Base-by-base conservation (phyloP, 495 filamentous ascomycete species). In the Talaromyces borbonicus region DNA sequence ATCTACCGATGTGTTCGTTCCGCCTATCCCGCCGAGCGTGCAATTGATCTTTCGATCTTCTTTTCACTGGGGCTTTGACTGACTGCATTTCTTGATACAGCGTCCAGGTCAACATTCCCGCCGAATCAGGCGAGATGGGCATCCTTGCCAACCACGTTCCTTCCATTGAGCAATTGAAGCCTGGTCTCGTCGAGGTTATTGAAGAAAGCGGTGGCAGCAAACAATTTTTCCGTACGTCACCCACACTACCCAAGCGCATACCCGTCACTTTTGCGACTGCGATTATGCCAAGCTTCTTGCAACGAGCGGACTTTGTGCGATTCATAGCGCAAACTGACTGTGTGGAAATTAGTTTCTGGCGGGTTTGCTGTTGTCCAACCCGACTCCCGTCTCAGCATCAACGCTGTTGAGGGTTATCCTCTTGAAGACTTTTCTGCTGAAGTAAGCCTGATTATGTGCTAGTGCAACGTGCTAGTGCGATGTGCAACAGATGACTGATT, bases 111-210 rank as follows among this genome's bases (percentile, higher is more conserved):
- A 99, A 99, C 79, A 79, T 99, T 57, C 83, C 93, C 63, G 90
- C 92, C 62, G 92, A 94, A 71, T 90, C 90, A 43, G 92, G 92
- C 58, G 93, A 96, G 58, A 99, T 99, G 92, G 92, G 92, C 83
- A 78, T 99, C 53, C 84, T 99, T 56, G 92, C 92, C 66, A 89
- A 90, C 75, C 92, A 99, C 80, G 93, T 99, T 54, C 90, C 92
- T 36, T 90, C 92, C 40, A 95, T 99, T 58, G 92, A 99, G 77
- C 92, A 99, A 76, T 77, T 99, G 63, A 93, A 90, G 77, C 89
- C 92, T 41, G 92, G 92, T 56, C 69, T 97, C 50, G 77, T 99
- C 53, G 92, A 97, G 72, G 74, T 99, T 55, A 80, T 97, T 56
- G 92, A 97, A 75, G 92, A 99, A 78, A 78, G 73, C 57, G 73